Evolutionary conservation across 148 eudicot species (phyloP), one percentile per base, ranked within the genome.

Genomic region (Diospyros kaki): DNA sequence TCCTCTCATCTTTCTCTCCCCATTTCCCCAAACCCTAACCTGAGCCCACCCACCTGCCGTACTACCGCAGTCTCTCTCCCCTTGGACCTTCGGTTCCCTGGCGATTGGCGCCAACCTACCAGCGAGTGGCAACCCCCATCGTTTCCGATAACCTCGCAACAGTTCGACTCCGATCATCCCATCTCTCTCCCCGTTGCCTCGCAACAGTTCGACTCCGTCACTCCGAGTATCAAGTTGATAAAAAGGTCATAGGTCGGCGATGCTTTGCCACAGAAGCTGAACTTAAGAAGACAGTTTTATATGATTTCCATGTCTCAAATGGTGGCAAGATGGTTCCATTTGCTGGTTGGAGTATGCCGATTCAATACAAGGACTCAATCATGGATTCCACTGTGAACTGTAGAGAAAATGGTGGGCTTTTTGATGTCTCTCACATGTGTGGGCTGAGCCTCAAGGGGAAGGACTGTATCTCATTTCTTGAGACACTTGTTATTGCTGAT

Each of bases 251-350:
- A 54, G 70, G 91, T 61, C 89, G 93, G 13, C 81, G 97, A 83
- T 83, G 85, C 81, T 92, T 86, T 73, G 80, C 98, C 51, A 74
- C 90, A n/a, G 97, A 92, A 59, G 88, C 88, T 13, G 96, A 92
- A 48, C 92, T 90, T 18, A 95, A 95, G 84, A 86, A 92, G 83
- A 95, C 98, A 1, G 97, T 62, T 63, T 86, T 92, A 18, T 87
- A 86, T 70, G 96, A 95, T 77, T 95, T 95, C 81, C 97, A 95
- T 77, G 96, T 90, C 43, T 86, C 87, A 46, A 40, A 95, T 83
- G 97, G 97, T 52, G 98, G 90, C 54, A 95, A 95, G 81, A 95
- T 92, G 97, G 98, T 95, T n/a, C 98, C 98, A n/a, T 95, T 95
- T 89, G 97, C 97, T 42, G 97, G 98, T 45, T 92, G 97, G 92